Conservation (phyloP, 2,329 filamentous ascomycete genomes). For the Trichophaea hybrida region DNA sequence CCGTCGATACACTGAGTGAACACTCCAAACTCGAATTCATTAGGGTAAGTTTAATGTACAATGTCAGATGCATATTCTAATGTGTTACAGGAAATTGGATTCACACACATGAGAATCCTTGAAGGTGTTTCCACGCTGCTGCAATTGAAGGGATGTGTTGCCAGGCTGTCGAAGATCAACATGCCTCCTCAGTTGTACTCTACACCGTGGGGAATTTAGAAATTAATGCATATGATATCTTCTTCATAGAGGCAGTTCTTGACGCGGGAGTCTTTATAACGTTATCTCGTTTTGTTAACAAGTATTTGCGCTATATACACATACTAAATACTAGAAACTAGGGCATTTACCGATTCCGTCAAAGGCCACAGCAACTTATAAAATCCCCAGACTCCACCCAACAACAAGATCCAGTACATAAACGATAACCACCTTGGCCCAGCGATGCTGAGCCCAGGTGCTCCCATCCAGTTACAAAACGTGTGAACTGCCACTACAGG, state of each 20-base stretch:
- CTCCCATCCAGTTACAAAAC: slow-evolving; percentile 85
- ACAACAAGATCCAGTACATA: slow-evolving; percentile 62
- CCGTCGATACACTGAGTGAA: slow-evolving; percentile 78
- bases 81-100: slow-evolving; percentile 63
- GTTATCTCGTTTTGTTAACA: too few relatives aligned
- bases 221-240: too few relatives aligned
- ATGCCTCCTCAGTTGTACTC: slow-evolving; percentile 77
- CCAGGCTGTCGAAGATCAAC: slow-evolving; percentile 82
- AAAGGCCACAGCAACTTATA: slow-evolving; percentile 55
- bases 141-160: slow-evolving; percentile 84
- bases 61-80: neutral
- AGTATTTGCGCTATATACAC: too few relatives aligned
- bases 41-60: slow-evolving; percentile 37
- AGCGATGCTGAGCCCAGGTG: slow-evolving; percentile 65
- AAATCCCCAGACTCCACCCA: slow-evolving; percentile 58
- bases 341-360: slow-evolving; percentile 45
- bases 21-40: slow-evolving; percentile 95
- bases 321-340: neutral
- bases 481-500: slow-evolving; percentile 63
- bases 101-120: slow-evolving; percentile 98
- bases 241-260: too few relatives aligned
- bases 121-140: slow-evolving; percentile 92
- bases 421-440: slow-evolving; percentile 37
- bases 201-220: too few relatives aligned
- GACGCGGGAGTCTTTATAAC: too few relatives aligned